Percentiles rank a stretch among this genome's conserved stretches.
These are phyloP conservation scores for Podosphaera leucotricha DNA, from an alignment of 2,329 filamentous ascomycete species.

Conservation along the genomic window DNA sequence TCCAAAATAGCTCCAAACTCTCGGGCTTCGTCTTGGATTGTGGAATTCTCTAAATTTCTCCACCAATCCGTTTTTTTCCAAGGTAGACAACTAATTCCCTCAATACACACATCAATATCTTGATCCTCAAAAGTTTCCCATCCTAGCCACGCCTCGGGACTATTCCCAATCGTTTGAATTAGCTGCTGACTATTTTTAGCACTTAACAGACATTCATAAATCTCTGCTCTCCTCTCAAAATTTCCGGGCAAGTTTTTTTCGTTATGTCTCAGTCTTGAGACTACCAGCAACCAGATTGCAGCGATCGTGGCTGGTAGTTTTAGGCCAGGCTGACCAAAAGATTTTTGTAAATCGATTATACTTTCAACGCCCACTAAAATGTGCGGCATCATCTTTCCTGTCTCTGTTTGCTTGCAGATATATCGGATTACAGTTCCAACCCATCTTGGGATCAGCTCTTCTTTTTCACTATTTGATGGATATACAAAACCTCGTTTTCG, in stretches of 20 bases:
- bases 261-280: conserved; percentile 22
- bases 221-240: conserved; percentile 22
- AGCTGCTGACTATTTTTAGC: conserved; percentile 19
- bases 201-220: conserved; percentile 21
- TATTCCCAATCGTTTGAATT: conserved; percentile 22
- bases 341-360: conserved; percentile 16
- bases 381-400: conserved; percentile 41
- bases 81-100: conserved; percentile 24
- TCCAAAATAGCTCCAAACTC: conserved; percentile 14
- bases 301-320: conserved; percentile 32
- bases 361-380: conserved; percentile 49
- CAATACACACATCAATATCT: conserved; percentile 38
- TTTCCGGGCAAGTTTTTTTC: conserved; percentile 21
- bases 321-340: conserved; percentile 9
- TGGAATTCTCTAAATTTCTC: conserved; percentile 25
- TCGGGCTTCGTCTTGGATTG: conserved; percentile 14
- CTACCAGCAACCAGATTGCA: conserved; percentile 35
- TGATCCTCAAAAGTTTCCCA: conserved; percentile 25
- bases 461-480: conserved; percentile 6
- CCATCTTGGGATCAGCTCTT: conserved; percentile 31
- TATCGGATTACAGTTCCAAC: conserved; percentile 42
- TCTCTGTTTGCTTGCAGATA: conserved; percentile 37
- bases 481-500: conserved; percentile 9
- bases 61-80: conserved; percentile 34
- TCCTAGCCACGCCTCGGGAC: conserved; percentile 24